A percentile compares a stretch with the other conserved stretches of the same genome.
phyloP scores from a whole-genome alignment of 306 rosid species.

The Inga oerstediana region DNA sequence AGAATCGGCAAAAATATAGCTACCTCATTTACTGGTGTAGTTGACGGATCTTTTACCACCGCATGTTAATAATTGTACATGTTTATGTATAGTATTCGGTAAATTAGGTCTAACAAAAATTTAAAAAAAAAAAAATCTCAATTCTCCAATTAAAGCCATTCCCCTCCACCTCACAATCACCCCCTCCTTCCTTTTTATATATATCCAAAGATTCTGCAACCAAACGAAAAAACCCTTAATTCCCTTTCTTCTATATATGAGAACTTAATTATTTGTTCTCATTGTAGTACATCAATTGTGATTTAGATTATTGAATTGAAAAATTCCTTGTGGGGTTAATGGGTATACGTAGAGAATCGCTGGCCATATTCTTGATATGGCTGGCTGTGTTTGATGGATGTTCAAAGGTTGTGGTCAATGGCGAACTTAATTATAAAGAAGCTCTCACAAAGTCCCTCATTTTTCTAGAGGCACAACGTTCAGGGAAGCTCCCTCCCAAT shows the following conservation, averaged over 20 bases:
- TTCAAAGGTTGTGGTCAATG: constrained; percentile 38
- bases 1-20: constrained; percentile 3
- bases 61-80: background rate
- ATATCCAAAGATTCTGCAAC: background rate
- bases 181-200: background rate
- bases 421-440: constrained; percentile 63
- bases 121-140: constrained; percentile 2
- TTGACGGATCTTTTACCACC: constrained; percentile 13
- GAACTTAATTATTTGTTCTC: background rate
- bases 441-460: constrained; percentile 82
- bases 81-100: constrained; percentile 38
- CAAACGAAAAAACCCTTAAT: too few species aligned
- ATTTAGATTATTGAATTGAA: background rate
- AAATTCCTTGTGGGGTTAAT: constrained; percentile 14
- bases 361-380: constrained; percentile 58
- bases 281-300: background rate
- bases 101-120: constrained; percentile 30
- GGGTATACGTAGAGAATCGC: constrained; percentile 37
- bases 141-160: constrained; percentile 9
- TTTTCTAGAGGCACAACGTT: constrained; percentile 91
- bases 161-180: constrained; percentile 19
- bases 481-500: constrained; percentile 87
- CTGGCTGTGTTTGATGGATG: constrained; percentile 53
- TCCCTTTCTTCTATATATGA: background rate
- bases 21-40: background rate